Evolutionary conservation across 768 basidiomycete genomes (phyloP), one percentile per base, ranked within the genome.

Genomic region (Podaxis pistillaris): DNA sequence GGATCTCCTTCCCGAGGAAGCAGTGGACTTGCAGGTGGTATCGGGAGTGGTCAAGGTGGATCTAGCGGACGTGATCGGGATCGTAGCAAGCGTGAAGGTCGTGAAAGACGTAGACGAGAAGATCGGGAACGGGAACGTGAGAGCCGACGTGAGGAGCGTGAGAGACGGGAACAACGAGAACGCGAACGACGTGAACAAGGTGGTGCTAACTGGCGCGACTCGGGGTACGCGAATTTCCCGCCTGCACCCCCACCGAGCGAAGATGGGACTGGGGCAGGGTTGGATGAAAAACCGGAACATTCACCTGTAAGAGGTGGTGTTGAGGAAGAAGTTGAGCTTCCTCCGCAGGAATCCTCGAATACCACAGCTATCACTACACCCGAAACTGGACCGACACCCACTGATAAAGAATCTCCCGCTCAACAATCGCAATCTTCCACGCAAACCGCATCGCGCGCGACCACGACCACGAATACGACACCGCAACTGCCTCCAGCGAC

Each of bases 181-280:
- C 58, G 59, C 46, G 56, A 52, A 54, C 64, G 22, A 66, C 68
- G 44, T 61, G 67, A 56, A 52, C 54, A 30, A 56, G 65, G 33
- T 63, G 8, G 22, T 19, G 56, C 58, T 52, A 8, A 44, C 11
- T 47, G 53, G 41, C 56, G 28, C 26, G 24, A 50, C 46, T 38
- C 59, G 11, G 53, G 50, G 24, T 54, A 64, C 41, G 63, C 62
- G 41, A 67, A 65, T 44, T 50, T 68, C 11, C 71, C 72, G 6
- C 72, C 71, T 26, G 66, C 73, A 4, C 73, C 74, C 2, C 73
- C 73, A 26, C 73, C 73, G 0, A 70, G 68, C 44, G 72, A 73
- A 58, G 72, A 70, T 47, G 72, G 71, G 26, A 60, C 56, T 44
- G 66, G 62, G 19, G 59, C 56, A 5, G 64, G 63, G 4, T 28